Percentiles rank a stretch among this genome's conserved stretches.
These are phyloP conservation scores for Pseudogymnoascus pannorum DNA, from an alignment of 2,329 filamentous ascomycete genomes.

Conservation along the genomic window DNA sequence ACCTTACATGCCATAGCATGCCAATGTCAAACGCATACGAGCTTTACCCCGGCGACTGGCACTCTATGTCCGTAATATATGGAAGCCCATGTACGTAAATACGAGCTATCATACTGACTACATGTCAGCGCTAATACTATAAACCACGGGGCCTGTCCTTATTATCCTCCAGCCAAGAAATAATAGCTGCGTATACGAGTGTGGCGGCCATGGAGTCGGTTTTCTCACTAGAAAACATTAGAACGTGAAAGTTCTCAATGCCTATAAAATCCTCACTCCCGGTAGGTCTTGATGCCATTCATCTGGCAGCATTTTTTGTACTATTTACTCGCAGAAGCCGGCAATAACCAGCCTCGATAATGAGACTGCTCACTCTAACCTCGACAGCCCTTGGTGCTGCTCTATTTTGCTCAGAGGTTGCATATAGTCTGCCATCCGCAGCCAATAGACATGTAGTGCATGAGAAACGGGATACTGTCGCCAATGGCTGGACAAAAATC, in stretches of 20 bases:
- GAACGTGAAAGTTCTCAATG: neutral
- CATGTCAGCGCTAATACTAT: neutral
- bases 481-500: neutral
- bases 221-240: neutral
- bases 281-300: neutral
- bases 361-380: neutral
- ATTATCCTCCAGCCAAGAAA: neutral
- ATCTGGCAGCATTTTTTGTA: neutral
- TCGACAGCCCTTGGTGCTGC: neutral
- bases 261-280: neutral
- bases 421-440: constrained; percentile 8
- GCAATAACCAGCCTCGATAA: neutral
- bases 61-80: neutral
- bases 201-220: neutral
- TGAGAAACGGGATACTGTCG: constrained; percentile 16
- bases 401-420: neutral
- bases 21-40: neutral
- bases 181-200: neutral
- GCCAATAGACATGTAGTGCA: constrained; percentile 18
- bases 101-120: neutral
- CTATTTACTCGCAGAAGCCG: neutral
- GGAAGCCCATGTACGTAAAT: neutral
- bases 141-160: neutral
- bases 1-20: neutral
- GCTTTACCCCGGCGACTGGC: neutral